Percentiles rank a stretch among this genome's conserved stretches.
Conservation (phyloP, 31 red algal species). For the Odonthalia washingtoniensis region DNA sequence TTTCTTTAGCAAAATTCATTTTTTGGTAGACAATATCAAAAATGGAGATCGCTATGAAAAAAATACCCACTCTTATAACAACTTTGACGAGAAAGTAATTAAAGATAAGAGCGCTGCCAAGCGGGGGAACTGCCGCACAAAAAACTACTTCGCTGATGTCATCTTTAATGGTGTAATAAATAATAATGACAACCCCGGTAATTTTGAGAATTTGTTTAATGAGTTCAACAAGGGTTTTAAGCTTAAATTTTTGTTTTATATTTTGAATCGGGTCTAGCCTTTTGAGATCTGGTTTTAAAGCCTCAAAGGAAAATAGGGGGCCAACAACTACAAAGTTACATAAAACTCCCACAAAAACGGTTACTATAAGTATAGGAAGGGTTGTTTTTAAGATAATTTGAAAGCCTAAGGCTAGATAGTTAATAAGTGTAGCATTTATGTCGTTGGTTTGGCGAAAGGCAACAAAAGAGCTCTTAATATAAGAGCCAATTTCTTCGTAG, state of each 20-base stretch:
- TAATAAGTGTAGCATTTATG: neutral
- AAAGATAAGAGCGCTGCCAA: neutral
- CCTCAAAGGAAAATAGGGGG: slow-evolving; percentile 7
- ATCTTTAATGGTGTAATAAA: neutral
- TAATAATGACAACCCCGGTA: neutral
- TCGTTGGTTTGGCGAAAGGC: neutral
- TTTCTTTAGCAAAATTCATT: slow-evolving; percentile 13
- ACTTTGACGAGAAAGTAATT: neutral
- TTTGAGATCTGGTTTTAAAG: slow-evolving; percentile 26
- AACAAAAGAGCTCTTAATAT: too few relatives aligned
- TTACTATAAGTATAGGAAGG: slow-evolving; percentile 5
- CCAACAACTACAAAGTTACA: neutral
- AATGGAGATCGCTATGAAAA: slow-evolving; percentile 7
- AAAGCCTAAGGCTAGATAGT: neutral
- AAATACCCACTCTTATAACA: neutral
- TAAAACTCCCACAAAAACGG: neutral
- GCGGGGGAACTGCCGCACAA: neutral
- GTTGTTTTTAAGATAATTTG: neutral
- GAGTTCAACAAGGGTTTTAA: slow-evolving; percentile 27
- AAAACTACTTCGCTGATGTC: slow-evolving; percentile 2
- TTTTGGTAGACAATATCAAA: slow-evolving; percentile 19
- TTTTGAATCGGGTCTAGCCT: slow-evolving; percentile 9
- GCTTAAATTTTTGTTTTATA: neutral
- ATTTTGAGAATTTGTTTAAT: slow-evolving; percentile 1
- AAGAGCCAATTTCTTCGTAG: slow-evolving; percentile 16